phyloP scores from a whole-genome alignment of 2,329 filamentous ascomycete genomes.

The Xylariaceae sp. region DNA sequence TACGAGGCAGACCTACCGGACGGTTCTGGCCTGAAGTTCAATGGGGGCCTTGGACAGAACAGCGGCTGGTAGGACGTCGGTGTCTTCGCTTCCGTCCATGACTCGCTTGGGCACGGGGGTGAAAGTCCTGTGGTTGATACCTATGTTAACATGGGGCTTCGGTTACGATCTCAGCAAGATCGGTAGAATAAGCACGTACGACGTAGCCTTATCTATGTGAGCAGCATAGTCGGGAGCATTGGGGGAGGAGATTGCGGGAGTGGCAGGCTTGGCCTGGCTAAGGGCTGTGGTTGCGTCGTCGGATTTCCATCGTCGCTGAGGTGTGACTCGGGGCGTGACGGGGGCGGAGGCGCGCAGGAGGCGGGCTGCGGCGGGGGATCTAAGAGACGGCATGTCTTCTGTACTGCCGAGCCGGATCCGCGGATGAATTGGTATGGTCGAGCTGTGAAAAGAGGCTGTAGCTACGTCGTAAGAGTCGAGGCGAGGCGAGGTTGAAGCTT shows the following conservation, averaged over 20 bases:
- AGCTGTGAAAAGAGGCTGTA: background rate
- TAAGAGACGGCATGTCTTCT: constrained; percentile 42
- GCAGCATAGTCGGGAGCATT: constrained; percentile 81
- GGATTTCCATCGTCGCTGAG: constrained; percentile 50
- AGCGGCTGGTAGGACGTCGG: constrained; percentile 71
- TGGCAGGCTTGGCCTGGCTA: constrained; percentile 30
- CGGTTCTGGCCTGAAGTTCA: constrained; percentile 88
- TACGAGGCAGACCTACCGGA: constrained; percentile 61
- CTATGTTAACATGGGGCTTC: constrained; percentile 5
- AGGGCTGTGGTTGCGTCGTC: constrained; percentile 37
- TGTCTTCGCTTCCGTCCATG: constrained; percentile 85
- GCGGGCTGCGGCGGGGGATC: constrained; percentile 50
- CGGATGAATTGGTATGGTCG: constrained; percentile 7
- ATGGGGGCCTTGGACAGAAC: constrained; percentile 87
- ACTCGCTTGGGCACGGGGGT: constrained; percentile 86
- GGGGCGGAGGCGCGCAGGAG: constrained; percentile 45
- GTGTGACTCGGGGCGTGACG: constrained; percentile 35
- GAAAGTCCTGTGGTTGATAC: constrained; percentile 60
- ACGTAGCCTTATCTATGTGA: constrained; percentile 82
- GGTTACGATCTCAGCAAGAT: background rate
- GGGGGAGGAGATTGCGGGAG: constrained; percentile 37
- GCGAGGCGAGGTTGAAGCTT: constrained; percentile 3
- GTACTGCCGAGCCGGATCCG: constrained; percentile 4
- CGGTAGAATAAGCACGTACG: constrained; percentile 53
- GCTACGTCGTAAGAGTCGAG: constrained; percentile 2